phyloP scores from a whole-genome alignment of 108 stramenopile species.

The Cyclotella cryptica region DNA sequence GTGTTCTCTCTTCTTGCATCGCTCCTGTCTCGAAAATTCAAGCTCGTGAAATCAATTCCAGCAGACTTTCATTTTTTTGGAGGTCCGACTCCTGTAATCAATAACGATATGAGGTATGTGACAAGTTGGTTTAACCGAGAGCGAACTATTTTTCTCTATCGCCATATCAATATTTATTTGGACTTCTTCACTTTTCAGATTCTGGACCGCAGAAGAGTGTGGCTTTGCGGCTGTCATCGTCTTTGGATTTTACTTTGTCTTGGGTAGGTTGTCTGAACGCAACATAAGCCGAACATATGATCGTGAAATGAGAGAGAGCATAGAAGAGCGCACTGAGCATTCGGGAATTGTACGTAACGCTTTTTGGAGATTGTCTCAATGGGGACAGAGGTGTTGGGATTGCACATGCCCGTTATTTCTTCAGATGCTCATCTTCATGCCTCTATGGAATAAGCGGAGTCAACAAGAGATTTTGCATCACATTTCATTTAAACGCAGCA shows the following conservation, averaged over 20 bases:
- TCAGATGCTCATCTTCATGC: constrained; percentile 53
- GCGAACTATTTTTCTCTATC: background rate
- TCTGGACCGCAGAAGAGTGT: constrained; percentile 36
- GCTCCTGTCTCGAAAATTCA: constrained; percentile 55
- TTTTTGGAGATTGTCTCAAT: background rate
- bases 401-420: constrained; percentile 61
- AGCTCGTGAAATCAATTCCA: constrained; percentile 23
- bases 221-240: constrained; percentile 38
- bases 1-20: constrained; percentile 59
- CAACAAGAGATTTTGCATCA: constrained; percentile 48
- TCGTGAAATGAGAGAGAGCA: constrained; percentile 39
- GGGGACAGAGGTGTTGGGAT: constrained; percentile 50
- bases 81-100: too few relatives aligned
- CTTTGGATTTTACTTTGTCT: constrained; percentile 46
- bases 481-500: constrained; percentile 52
- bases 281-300: constrained; percentile 60
- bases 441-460: constrained; percentile 64
- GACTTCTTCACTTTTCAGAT: background rate
- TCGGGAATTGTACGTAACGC: constrained; percentile 28
- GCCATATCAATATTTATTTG: background rate
- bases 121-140: background rate
- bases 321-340: constrained; percentile 12
- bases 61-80: constrained; percentile 10
- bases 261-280: constrained; percentile 69
- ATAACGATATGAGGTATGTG: constrained; percentile 7